A percentile compares a stretch with the other conserved stretches of the same genome.
Evolutionary conservation across 1,139 yeast species (phyloP).

Genomic region (Candida glucosophila): DNA sequence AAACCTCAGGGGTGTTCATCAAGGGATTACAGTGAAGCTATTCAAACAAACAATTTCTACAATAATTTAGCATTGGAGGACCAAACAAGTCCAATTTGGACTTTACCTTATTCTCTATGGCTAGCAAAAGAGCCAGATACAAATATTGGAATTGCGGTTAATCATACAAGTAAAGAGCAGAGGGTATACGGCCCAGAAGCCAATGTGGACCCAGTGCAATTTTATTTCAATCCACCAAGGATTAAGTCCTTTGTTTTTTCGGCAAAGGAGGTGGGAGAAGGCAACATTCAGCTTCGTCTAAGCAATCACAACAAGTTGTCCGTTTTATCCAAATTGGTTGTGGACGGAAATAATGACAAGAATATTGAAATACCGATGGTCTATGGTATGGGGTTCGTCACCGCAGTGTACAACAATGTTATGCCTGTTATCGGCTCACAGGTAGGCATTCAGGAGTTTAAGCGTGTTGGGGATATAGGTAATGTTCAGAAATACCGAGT

Average conservation of each 20-base stretch:
- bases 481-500: slow-evolving; percentile 21
- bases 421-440: slow-evolving; percentile 50
- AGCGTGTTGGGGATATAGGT: slow-evolving; percentile 11
- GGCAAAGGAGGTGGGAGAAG: slow-evolving; percentile 18
- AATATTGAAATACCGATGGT: slow-evolving; percentile 26
- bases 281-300: slow-evolving; percentile 14
- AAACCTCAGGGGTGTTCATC: slow-evolving; percentile 22
- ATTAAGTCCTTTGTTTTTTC: slow-evolving; percentile 35
- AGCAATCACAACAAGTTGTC: slow-evolving; percentile 27
- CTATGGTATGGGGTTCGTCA: slow-evolving; percentile 64
- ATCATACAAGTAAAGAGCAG: slow-evolving; percentile 35
- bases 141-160: slow-evolving; percentile 33
- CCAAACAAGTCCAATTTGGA: slow-evolving; percentile 40
- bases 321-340: slow-evolving; percentile 17
- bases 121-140: slow-evolving; percentile 29
- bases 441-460: slow-evolving; percentile 49
- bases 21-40: slow-evolving; percentile 17
- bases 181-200: slow-evolving; percentile 39
- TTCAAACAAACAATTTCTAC: slow-evolving; percentile 39
- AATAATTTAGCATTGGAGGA: slow-evolving; percentile 35
- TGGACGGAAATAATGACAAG: slow-evolving; percentile 9
- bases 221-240: slow-evolving; percentile 39
- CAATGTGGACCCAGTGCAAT: slow-evolving; percentile 27
- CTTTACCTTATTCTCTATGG: slow-evolving; percentile 41
- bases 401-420: slow-evolving; percentile 50